These are phyloP conservation scores for Calonectria hongkongensis DNA, from an alignment of 2,329 filamentous ascomycete genomes.

Conservation along the genomic window DNA sequence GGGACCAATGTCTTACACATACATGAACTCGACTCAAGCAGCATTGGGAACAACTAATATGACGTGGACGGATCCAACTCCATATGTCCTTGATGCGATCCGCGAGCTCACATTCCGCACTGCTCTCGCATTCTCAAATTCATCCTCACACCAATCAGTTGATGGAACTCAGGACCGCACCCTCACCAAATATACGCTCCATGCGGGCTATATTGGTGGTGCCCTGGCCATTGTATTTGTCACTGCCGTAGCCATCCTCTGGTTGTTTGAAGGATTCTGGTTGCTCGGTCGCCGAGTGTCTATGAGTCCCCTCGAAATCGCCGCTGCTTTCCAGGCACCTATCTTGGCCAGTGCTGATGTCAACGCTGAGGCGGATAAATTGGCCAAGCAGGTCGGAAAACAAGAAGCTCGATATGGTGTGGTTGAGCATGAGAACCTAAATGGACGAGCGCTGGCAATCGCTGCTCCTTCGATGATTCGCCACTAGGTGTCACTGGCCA, in stretches of 20 bases:
- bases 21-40: conserved; percentile 29
- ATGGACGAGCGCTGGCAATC: conserved; percentile 5
- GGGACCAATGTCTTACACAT: conserved; percentile 30
- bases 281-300: conserved; percentile 25
- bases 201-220: conserved; percentile 4
- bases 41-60: conserved; percentile 29
- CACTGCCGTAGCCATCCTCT: not conserved
- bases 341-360: conserved; percentile 21
- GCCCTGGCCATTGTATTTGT: conserved; percentile 18
- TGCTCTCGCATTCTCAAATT: conserved; percentile 32
- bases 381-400: conserved; percentile 36
- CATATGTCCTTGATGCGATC: conserved; percentile 19
- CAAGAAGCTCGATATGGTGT: conserved; percentile 23
- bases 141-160: conserved; percentile 6
- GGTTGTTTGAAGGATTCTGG: conserved; percentile 33
- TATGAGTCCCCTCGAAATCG: conserved; percentile 35
- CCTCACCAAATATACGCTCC: conserved; percentile 25
- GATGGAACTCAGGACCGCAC: conserved; percentile 22
- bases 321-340: conserved; percentile 31
- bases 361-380: conserved; percentile 19
- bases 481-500: not conserved
- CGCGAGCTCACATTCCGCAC: conserved; percentile 32
- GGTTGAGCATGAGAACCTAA: not conserved
- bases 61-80: conserved; percentile 33
- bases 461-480: conserved; percentile 8